A percentile compares a stretch with the other conserved stretches of the same genome.
phyloP scores from a whole-genome alignment of 2,329 filamentous ascomycete species.

The Lachnellula occidentalis region DNA sequence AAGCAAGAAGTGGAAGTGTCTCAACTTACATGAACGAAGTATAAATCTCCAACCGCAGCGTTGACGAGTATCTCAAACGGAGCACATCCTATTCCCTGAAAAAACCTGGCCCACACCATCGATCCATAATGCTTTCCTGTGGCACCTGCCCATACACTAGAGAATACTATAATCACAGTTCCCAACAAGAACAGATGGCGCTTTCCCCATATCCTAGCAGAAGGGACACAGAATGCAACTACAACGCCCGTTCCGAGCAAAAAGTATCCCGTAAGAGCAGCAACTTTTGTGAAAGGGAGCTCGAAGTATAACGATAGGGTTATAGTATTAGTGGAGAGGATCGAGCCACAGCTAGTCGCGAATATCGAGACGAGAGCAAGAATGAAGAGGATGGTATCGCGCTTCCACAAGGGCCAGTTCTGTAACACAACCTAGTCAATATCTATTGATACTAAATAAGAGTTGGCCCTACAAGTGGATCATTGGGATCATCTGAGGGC shows the following conservation, averaged over 20 bases:
- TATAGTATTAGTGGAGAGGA: conserved; percentile 84
- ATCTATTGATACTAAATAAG: conserved; percentile 7
- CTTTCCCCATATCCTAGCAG: conserved; percentile 87
- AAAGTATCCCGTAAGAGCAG: conserved; percentile 81
- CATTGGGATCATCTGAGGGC: conserved; percentile 84
- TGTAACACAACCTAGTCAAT: conserved; percentile 28
- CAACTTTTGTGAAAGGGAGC: conserved; percentile 66
- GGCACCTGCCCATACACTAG: conserved; percentile 70
- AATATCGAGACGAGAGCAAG: conserved; percentile 79
- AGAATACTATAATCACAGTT: conserved; percentile 64
- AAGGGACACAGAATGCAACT: conserved; percentile 81
- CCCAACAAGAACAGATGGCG: conserved; percentile 81
- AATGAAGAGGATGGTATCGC: conserved; percentile 72
- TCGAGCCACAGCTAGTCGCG: conserved; percentile 75
- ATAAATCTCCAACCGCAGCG: conserved; percentile 82
- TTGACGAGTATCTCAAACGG: conserved; percentile 90
- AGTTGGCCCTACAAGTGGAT: conserved; percentile 59
- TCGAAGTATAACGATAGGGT: conserved; percentile 64
- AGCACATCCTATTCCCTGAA: conserved; percentile 81
- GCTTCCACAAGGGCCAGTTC: conserved; percentile 83
- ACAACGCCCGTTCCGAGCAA: conserved; percentile 76
- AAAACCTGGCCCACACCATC: conserved; percentile 70
- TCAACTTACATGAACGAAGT: conserved; percentile 72
- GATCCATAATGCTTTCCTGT: conserved; percentile 59
- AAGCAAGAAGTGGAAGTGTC: background rate